Percentiles rank a stretch among this genome's conserved stretches.
Evolutionary conservation across 305 asterid species (phyloP).

Genomic region (Coffea humblotiana): DNA sequence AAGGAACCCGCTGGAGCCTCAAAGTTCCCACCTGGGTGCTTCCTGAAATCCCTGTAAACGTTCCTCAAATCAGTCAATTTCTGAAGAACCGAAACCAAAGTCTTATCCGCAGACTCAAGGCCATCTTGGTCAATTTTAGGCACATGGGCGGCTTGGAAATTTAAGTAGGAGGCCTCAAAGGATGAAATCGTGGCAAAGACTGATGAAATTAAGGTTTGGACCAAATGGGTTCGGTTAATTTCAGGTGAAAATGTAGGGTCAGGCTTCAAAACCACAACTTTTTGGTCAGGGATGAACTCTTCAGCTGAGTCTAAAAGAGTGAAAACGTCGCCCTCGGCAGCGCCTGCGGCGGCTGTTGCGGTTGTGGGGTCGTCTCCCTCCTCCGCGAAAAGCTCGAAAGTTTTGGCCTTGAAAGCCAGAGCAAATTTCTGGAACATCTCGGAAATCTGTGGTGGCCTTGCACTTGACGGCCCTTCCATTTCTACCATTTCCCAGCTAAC

Average conservation of each 20-base stretch:
- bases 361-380: conserved; percentile 34
- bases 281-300: conserved; percentile 82
- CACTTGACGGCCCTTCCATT: conserved; percentile 49
- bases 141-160: conserved; percentile 86
- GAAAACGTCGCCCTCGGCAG: conserved; percentile 42
- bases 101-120: conserved; percentile 66
- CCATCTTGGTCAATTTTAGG: conserved; percentile 61
- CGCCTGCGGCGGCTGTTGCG: conserved; percentile 30
- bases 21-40: conserved; percentile 29
- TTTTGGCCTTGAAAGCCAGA: conserved; percentile 73
- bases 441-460: conserved; percentile 67
- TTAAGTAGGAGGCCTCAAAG: conserved; percentile 83
- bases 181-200: conserved; percentile 70
- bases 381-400: conserved; percentile 83
- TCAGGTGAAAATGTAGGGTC: conserved; percentile 36
- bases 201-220: conserved; percentile 53
- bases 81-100: conserved; percentile 61
- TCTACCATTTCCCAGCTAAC: conserved; percentile 52
- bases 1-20: conserved; percentile 60
- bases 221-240: conserved; percentile 29
- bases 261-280: conserved; percentile 82
- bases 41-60: conserved; percentile 48
- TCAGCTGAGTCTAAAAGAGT: conserved; percentile 77
- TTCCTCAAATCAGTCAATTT: conserved; percentile 67
- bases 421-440: conserved; percentile 93